Evolutionary conservation across 768 basidiomycete species (phyloP).

Genomic region (Mycena chlorophos): DNA sequence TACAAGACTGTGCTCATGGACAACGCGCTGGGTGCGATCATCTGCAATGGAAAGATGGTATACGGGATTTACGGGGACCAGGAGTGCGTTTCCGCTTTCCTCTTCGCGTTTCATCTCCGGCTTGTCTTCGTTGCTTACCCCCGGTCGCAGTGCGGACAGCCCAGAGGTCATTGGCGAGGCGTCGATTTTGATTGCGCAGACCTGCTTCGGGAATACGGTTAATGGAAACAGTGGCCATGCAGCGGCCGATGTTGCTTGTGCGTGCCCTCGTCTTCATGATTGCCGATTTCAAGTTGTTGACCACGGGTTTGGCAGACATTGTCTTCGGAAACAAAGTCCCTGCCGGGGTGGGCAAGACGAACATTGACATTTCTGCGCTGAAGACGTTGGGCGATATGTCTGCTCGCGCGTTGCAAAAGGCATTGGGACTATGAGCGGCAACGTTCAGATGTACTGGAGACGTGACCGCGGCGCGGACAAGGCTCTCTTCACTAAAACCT

Average conservation of each 20-base stretch:
- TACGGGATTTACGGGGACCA: slow-evolving; percentile 30
- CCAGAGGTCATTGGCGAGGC: slow-evolving; percentile 30
- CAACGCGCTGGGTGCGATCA: slow-evolving; percentile 28
- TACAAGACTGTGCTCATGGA: slow-evolving; percentile 10
- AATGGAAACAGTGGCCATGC: slow-evolving; percentile 26
- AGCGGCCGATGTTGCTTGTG: slow-evolving; percentile 25
- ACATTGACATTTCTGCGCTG: slow-evolving; percentile 24
- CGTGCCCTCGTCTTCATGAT: not conserved
- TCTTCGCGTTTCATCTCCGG: too few relatives aligned
- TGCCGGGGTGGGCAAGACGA: slow-evolving; percentile 20
- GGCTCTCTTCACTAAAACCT: too few relatives aligned
- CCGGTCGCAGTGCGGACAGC: slow-evolving; percentile 23
- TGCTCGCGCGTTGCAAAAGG: slow-evolving; percentile 20
- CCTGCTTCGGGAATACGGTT: slow-evolving; percentile 24
- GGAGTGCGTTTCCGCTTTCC: slow-evolving; percentile 16
- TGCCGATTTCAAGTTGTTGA: not conserved
- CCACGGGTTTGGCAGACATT: slow-evolving; percentile 19
- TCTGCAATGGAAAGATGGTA: slow-evolving; percentile 29
- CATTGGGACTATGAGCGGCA: slow-evolving; percentile 22
- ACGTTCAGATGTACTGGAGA: too few relatives aligned
- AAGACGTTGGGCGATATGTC: slow-evolving; percentile 25
- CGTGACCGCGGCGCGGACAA: too few relatives aligned
- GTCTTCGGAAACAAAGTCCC: slow-evolving; percentile 24
- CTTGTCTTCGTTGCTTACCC: too few relatives aligned
- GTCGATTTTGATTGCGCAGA: slow-evolving; percentile 26